Evolutionary conservation across 306 rosid genomes (phyloP), one percentile per base, ranked within the genome.

Genomic region (Fragaria vesca): DNA sequence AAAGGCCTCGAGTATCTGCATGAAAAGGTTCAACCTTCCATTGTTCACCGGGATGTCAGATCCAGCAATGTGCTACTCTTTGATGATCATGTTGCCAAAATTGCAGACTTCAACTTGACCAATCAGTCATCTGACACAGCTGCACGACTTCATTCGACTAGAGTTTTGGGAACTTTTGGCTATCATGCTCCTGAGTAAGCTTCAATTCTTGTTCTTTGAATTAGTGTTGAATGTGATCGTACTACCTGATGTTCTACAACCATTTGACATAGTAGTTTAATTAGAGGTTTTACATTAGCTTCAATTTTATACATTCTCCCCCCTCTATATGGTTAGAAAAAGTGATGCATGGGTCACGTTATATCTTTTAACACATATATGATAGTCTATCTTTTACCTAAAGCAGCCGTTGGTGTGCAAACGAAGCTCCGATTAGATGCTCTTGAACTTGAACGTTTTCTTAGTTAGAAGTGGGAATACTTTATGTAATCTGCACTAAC

Each of bases 101-200:
- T 94, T 50, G 94, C 97, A 3, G 98, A 94, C 83, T 92, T 94
- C 82, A 94, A 85, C 90, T 84, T 92, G 87, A 84, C 97, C 75
- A 94, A 88, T 80, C 98, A 94, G 83, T 82, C 97, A 6, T 94
- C 97, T 10, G 98, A 94, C 70, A 94, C 97, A 0, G 97, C 98
- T 1, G 97, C 97, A 28, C 81, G 97, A 36, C 88, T 94, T 20
- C 98, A 94, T 82, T 94, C 98, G 34, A 94, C 98, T 63, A 90
- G 98, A 81, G 98, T 92, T 78, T 88, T 95, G 85, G 99, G 99
- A 85, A 95, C 99, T 34, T 95, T 95, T 68, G 99, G 97, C 42
- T 95, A 95, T 83, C 99, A 95, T 79, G 97, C 99, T 79, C 99
- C 99, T 57, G 99, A 95, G 99, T 95, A 92, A 81, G 90, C 71